These are phyloP conservation scores for Fusarium sp. DNA, from an alignment of 2,329 filamentous ascomycete species.

Conservation along the genomic window DNA sequence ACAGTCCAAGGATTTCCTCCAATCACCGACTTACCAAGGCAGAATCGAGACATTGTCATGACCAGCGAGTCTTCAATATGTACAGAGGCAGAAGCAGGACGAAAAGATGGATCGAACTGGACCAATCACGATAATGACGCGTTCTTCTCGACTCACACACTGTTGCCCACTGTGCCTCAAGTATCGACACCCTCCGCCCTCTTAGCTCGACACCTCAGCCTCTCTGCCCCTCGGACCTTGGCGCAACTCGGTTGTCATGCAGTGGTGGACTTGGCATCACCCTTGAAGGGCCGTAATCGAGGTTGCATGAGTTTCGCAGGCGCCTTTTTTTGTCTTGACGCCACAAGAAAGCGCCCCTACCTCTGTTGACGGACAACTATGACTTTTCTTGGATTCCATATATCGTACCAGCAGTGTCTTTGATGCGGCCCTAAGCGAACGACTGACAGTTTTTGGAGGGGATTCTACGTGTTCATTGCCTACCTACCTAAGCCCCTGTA, in stretches of 20 bases:
- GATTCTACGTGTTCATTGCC: background rate
- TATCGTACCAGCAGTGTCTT: background rate
- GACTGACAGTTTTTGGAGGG: background rate
- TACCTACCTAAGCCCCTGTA: background rate
- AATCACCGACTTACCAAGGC: background rate
- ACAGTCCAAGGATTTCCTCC: background rate
- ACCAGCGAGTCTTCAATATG: background rate
- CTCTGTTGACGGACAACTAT: background rate
- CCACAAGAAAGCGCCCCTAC: background rate
- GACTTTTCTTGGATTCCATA: background rate
- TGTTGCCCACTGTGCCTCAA: background rate
- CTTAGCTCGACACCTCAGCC: background rate
- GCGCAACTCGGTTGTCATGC: background rate
- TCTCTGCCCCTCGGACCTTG: background rate
- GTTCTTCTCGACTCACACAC: background rate
- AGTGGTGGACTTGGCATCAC: background rate
- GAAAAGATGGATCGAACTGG: background rate
- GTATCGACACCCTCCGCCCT: background rate
- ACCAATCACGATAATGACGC: background rate
- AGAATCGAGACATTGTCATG: background rate
- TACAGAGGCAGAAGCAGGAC: background rate
- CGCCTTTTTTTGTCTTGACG: background rate
- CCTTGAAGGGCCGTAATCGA: background rate
- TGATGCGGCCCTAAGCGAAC: background rate
- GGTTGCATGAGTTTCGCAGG: background rate